Base-by-base conservation (phyloP, 192 early-diverging fungal species). In the Coemansia furcata region DNA sequence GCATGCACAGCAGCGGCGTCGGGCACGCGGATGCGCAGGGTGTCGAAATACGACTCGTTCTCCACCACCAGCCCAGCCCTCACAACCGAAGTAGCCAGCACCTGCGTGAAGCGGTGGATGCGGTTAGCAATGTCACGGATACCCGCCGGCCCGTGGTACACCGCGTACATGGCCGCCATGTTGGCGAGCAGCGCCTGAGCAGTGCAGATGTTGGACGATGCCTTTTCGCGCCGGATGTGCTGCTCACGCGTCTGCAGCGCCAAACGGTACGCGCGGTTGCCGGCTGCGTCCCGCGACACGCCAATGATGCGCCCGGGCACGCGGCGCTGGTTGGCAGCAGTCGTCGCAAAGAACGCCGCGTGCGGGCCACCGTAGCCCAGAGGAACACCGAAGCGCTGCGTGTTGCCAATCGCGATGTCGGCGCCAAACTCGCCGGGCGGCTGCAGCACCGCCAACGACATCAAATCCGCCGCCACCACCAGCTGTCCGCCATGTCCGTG, bases 131-230 rank as follows among this genome's bases (percentile, higher is more conserved):
- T 98, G 19, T 85, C 86, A 68, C 85, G 86, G 63, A 99, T 85
- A 38, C 98, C 96, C 77, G 90, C 80, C 35, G 98, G 96, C 46
- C 98, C 98, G 76, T 99, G 98, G 85, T 98, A 99, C 57, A 99
- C 93, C 30, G 93, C 94, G 71, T 99, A 99, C 92, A 99, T 97
- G 50, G 95, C 98, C 36, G 95, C 87, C 96, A 99, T 98, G 87
- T 99, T 99, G 62, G 98, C 98, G 59, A 99, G 86, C 60, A 99
- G 87, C 36, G 96, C 98, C 82, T 99, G 98, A 23, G 98, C 95
- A 0, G 98, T 99, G 87, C 98, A 99, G 67, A 99, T 99, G 86
- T 99, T 99, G 75, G 88, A 90, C 58, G 98, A 97, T 3, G 98
- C 98, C 88, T 98, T 98, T 74, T 99, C 98, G 74, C 98, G 87